Percentiles rank a stretch among this genome's conserved stretches.
Evolutionary conservation across 2,329 filamentous ascomycete species (phyloP).

Genomic region (Pseudogymnoascus sp.): DNA sequence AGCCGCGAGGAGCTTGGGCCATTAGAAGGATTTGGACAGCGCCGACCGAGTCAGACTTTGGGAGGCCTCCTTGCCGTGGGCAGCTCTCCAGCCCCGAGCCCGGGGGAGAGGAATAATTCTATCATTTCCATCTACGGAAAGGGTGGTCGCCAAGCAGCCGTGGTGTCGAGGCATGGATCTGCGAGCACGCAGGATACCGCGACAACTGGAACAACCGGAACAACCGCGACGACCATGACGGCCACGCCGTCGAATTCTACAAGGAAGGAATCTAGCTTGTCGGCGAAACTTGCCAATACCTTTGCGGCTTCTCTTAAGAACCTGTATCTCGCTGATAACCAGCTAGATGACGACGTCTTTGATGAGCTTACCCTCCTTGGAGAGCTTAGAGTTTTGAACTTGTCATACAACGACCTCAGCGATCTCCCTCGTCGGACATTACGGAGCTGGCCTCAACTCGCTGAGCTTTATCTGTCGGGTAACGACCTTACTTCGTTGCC

Average conservation of each 20-base stretch:
- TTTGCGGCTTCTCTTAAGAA: constrained; percentile 82
- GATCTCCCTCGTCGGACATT: constrained; percentile 87
- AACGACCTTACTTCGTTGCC: constrained; percentile 89
- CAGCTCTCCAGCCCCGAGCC: constrained; percentile 57
- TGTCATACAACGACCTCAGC: constrained; percentile 90
- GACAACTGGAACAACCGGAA: constrained; percentile 15
- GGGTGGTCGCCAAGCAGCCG: constrained; percentile 76
- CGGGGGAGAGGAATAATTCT: constrained; percentile 67
- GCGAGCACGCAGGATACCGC: constrained; percentile 33
- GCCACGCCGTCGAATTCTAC: constrained; percentile 45
- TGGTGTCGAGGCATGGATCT: constrained; percentile 60
- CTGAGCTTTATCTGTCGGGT: constrained; percentile 88
- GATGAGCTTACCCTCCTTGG: constrained; percentile 77
- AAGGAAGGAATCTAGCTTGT: constrained; percentile 85
- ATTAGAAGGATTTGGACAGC: constrained; percentile 52
- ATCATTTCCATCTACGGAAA: constrained; percentile 73
- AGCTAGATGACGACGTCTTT: constrained; percentile 89
- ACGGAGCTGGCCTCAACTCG: constrained; percentile 79
- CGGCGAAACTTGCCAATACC: constrained; percentile 70
- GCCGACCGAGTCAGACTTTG: constrained; percentile 80
- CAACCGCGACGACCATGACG: constrained; percentile 32
- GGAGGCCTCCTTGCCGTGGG: constrained; percentile 68
- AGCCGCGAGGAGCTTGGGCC: constrained; percentile 72
- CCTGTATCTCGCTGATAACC: constrained; percentile 85
- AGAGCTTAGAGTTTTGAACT: constrained; percentile 80